phyloP scores from a whole-genome alignment of 805 yeast species.

The Teunomyces stri region DNA sequence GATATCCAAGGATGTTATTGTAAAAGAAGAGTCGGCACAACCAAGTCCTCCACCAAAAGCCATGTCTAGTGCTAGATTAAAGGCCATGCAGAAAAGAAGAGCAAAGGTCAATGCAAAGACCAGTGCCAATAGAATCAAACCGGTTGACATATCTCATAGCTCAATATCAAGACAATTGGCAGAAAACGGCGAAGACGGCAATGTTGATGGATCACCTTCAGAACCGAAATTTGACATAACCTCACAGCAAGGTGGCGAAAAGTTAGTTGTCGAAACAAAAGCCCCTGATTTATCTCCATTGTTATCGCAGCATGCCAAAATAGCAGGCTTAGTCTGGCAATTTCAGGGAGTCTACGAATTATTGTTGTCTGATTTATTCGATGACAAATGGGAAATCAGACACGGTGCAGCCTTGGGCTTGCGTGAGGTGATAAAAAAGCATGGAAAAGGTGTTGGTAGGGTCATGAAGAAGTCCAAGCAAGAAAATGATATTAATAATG shows the following conservation, averaged over 20 bases:
- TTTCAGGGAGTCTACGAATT: constrained; percentile 90
- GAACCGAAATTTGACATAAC: constrained; percentile 59
- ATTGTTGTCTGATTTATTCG: constrained; percentile 72
- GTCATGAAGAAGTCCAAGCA: constrained; percentile 56
- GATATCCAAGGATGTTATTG: neutral
- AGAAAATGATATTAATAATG: constrained; percentile 67
- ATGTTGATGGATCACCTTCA: constrained; percentile 1
- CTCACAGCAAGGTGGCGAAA: constrained; percentile 74
- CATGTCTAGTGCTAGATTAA: constrained; percentile 68
- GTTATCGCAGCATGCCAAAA: constrained; percentile 66
- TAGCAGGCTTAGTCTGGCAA: constrained; percentile 83
- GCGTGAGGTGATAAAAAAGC: constrained; percentile 78
- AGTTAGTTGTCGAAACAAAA: constrained; percentile 80
- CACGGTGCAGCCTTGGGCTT: constrained; percentile 95
- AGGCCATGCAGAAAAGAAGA: constrained; percentile 91
- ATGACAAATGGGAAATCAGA: constrained; percentile 89
- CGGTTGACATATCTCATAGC: constrained; percentile 70
- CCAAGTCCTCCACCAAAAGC: constrained; percentile 22
- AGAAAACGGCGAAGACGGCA: constrained; percentile 34
- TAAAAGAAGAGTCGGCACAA: constrained; percentile 2
- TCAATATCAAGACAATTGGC: constrained; percentile 58
- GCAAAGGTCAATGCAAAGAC: constrained; percentile 70
- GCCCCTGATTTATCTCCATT: constrained; percentile 63
- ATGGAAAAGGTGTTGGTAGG: constrained; percentile 85
- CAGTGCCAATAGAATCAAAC: constrained; percentile 40